Evolutionary conservation across 2,329 filamentous ascomycete species (phyloP).

Genomic region (Arachnopeziza araneosa): DNA sequence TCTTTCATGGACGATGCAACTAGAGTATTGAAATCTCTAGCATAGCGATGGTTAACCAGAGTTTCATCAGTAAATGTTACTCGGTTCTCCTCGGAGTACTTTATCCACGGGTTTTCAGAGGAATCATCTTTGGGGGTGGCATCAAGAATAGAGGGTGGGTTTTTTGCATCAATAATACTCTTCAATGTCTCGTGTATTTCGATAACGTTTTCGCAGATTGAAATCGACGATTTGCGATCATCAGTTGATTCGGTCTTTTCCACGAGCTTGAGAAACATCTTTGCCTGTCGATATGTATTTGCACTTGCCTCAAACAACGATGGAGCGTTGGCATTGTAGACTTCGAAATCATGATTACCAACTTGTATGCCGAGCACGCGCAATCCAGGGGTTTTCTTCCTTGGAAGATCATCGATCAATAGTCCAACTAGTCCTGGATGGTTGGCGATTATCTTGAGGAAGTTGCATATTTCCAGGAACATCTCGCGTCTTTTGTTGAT

Average conservation of each 20-base stretch:
- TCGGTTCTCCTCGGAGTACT: constrained; percentile 15
- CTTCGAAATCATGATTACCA: neutral
- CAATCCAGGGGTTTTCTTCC: constrained; percentile 3
- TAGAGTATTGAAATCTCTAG: constrained; percentile 2
- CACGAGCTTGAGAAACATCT: constrained; percentile 3
- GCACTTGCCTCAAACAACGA: constrained; percentile 1
- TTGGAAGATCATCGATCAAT: constrained; percentile 11
- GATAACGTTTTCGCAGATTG: constrained; percentile 3
- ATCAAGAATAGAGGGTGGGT: neutral
- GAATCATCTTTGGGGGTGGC: neutral
- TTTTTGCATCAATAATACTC: neutral
- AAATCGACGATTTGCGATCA: neutral
- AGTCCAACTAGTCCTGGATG: constrained; percentile 9
- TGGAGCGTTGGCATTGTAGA: neutral
- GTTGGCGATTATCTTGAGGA: constrained; percentile 7
- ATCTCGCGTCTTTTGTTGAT: constrained; percentile 11
- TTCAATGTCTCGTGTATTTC: constrained; percentile 4
- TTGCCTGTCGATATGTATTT: constrained; percentile 4
- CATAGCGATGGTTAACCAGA: constrained; percentile 11
- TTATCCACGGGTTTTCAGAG: constrained; percentile 9
- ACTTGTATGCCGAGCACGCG: neutral
- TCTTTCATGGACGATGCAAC: constrained; percentile 9
- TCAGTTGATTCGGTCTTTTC: neutral
- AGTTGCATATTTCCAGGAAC: constrained; percentile 11
- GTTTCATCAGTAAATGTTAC: constrained; percentile 22